These are phyloP conservation scores for Suhomyces prunicola DNA, from an alignment of 805 yeast species.

Conservation along the genomic window DNA sequence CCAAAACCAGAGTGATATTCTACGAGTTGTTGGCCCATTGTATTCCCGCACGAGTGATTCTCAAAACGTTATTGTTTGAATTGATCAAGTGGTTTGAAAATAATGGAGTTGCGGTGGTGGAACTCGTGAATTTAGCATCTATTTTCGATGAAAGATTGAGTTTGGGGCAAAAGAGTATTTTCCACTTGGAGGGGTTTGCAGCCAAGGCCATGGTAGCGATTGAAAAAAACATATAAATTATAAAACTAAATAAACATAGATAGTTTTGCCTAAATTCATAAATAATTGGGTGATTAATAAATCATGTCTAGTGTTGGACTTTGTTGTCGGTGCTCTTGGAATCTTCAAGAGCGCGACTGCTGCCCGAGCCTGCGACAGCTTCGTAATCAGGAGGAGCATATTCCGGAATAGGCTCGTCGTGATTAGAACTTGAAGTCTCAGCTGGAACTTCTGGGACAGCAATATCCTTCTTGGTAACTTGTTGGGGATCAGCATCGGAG, in stretches of 20 bases:
- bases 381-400: constrained; percentile 22
- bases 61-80: constrained; percentile 54
- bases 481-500: not conserved
- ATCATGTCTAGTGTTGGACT: constrained; percentile 21
- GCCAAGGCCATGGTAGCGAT: constrained; percentile 82
- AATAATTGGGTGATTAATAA: not conserved
- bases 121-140: constrained; percentile 59
- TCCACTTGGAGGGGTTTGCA: constrained; percentile 91
- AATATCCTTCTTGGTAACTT: not conserved
- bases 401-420: not conserved
- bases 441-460: not conserved
- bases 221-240: constrained; percentile 32
- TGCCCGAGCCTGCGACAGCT: constrained; percentile 17
- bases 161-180: constrained; percentile 83
- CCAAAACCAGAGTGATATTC: constrained; percentile 61
- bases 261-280: not conserved
- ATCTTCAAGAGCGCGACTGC: constrained; percentile 4
- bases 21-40: constrained; percentile 91
- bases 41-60: constrained; percentile 80
- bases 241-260: not conserved
- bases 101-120: constrained; percentile 32
- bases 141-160: constrained; percentile 81
- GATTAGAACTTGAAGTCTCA: not conserved
- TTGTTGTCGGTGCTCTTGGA: constrained; percentile 27
- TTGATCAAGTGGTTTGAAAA: constrained; percentile 29